These are phyloP conservation scores for Colletotrichum neosansevieriae DNA, from an alignment of 2,329 filamentous ascomycete species.

Conservation along the genomic window DNA sequence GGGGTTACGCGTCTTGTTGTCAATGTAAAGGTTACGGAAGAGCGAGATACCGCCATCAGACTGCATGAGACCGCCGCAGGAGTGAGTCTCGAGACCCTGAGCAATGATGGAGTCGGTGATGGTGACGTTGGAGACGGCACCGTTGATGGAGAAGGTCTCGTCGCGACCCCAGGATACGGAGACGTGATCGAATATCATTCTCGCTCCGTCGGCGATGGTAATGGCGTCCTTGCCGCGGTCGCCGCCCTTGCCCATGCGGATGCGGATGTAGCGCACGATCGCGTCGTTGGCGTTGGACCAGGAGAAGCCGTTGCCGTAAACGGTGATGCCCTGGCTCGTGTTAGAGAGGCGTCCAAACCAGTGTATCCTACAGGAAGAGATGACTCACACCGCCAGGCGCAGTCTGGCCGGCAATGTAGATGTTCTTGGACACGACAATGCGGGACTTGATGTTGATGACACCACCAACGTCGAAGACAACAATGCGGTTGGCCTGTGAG, in stretches of 20 bases:
- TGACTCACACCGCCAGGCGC: slow-evolving; percentile 59
- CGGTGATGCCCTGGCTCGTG: slow-evolving; percentile 54
- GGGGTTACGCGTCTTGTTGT: slow-evolving; percentile 69
- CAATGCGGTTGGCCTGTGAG: slow-evolving; percentile 59
- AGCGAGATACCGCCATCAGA: slow-evolving; percentile 58
- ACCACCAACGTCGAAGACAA: slow-evolving; percentile 63
- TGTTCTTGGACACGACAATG: slow-evolving; percentile 59
- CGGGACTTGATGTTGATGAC: slow-evolving; percentile 61
- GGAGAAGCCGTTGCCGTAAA: slow-evolving; percentile 66
- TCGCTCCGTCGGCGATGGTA: slow-evolving; percentile 63
- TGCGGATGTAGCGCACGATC: slow-evolving; percentile 67
- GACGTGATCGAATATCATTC: slow-evolving; percentile 69
- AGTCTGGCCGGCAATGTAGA: slow-evolving; percentile 64
- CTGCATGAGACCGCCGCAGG: slow-evolving; percentile 64
- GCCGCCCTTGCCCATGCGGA: slow-evolving; percentile 65
- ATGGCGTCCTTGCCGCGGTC: slow-evolving; percentile 66
- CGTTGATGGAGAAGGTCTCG: slow-evolving; percentile 66
- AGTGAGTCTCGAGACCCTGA: slow-evolving; percentile 65
- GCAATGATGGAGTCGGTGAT: slow-evolving; percentile 66
- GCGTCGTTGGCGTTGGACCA: slow-evolving; percentile 64
- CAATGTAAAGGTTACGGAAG: slow-evolving; percentile 67
- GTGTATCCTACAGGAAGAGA: neutral
- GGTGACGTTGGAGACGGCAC: slow-evolving; percentile 60
- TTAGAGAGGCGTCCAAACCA: slow-evolving; percentile 7
- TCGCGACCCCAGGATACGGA: slow-evolving; percentile 67